Evolutionary conservation across 2,329 filamentous ascomycete genomes (phyloP).

Genomic region (Sporothrix luriei): DNA sequence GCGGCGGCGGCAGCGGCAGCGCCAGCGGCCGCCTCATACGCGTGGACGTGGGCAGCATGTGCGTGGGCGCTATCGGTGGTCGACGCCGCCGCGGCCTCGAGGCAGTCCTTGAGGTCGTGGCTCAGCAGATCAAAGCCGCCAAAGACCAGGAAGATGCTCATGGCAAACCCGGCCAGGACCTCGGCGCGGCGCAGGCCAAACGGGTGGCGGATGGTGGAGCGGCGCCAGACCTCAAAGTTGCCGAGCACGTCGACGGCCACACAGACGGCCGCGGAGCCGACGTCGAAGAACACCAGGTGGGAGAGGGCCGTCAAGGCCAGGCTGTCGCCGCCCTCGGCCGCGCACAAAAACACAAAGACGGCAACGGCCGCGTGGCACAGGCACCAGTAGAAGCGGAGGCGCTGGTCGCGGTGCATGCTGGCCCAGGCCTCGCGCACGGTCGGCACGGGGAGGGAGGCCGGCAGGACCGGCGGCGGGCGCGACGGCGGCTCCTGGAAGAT

Average conservation of each 20-base stretch:
- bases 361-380: slow-evolving; percentile 83
- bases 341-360: slow-evolving; percentile 80
- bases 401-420: slow-evolving; percentile 88
- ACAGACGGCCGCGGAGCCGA: slow-evolving; percentile 86
- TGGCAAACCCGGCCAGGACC: slow-evolving; percentile 91
- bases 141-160: slow-evolving; percentile 95
- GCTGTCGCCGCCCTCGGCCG: slow-evolving; percentile 67
- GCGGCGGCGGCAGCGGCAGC: slow-evolving; percentile 54
- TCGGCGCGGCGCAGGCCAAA: slow-evolving; percentile 92
- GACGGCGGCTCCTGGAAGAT: slow-evolving; percentile 92
- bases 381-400: slow-evolving; percentile 82
- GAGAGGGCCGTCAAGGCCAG: slow-evolving; percentile 90
- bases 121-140: slow-evolving; percentile 95
- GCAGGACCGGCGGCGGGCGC: slow-evolving; percentile 82
- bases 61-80: slow-evolving; percentile 53
- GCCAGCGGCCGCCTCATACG: slow-evolving; percentile 48
- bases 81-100: slow-evolving; percentile 57
- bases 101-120: slow-evolving; percentile 89
- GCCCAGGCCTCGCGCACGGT: slow-evolving; percentile 84
- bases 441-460: slow-evolving; percentile 87
- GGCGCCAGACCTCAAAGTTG: slow-evolving; percentile 97
- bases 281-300: slow-evolving; percentile 93
- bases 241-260: slow-evolving; percentile 89
- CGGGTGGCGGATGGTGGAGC: slow-evolving; percentile 87
- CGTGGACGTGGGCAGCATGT: neutral